These are phyloP conservation scores for Leavenworthia alabamica DNA, from an alignment of 345 rosid species.

Conservation along the genomic window DNA sequence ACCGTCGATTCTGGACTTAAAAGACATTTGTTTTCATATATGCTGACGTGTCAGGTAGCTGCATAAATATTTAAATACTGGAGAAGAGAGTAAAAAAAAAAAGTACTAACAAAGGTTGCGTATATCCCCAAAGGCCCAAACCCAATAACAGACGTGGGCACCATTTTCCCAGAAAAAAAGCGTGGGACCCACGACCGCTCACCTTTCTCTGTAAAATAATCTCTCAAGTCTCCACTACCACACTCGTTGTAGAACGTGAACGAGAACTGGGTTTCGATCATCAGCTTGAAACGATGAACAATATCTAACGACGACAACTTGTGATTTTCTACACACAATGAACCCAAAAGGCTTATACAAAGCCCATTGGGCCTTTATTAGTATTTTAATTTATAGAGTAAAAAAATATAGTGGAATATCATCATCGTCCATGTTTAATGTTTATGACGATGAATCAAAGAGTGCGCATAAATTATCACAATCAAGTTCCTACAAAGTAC, in stretches of 20 bases:
- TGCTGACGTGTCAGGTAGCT: background rate
- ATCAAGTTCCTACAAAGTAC: too few species aligned
- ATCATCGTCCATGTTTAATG: background rate
- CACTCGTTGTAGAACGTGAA: too few species aligned
- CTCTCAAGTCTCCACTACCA: background rate
- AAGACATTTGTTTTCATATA: too few species aligned
- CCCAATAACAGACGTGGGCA: conserved; percentile 17
- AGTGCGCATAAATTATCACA: background rate
- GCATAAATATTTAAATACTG: background rate
- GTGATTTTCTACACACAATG: background rate
- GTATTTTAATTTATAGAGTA: too few species aligned
- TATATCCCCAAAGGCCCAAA: conserved; percentile 18
- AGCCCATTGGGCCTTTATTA: conserved; percentile 3
- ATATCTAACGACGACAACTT: too few species aligned
- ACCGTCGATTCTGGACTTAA: background rate
- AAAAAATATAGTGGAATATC: too few species aligned
- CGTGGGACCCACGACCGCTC: conserved; percentile 29
- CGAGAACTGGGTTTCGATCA: too few species aligned
- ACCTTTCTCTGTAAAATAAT: background rate
- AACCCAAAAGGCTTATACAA: background rate
- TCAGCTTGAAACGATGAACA: too few species aligned
- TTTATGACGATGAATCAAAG: background rate
- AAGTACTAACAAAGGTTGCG: conserved; percentile 8
- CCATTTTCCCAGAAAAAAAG: background rate
- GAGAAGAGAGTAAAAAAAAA: background rate